Base-by-base conservation (phyloP, 495 filamentous ascomycete genomes). In the Penicillium fimorum region DNA sequence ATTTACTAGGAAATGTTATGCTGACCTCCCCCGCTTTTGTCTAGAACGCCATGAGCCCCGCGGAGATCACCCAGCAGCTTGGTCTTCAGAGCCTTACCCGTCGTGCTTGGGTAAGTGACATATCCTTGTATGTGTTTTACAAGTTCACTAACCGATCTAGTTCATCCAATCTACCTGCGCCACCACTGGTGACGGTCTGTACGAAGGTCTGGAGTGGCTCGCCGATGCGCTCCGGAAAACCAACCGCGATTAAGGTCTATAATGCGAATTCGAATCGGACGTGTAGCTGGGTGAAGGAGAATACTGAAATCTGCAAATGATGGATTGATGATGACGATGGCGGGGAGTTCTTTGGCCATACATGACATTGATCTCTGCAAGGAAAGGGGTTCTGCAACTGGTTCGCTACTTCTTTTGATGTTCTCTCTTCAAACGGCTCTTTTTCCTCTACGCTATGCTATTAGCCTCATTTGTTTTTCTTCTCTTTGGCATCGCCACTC, bases 81-180 rank as follows among this genome's bases (percentile, higher is more conserved):
- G 95, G 95, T 65, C 90, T 99, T 66, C 93, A 96, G 84, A 96
- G 91, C 77, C 81, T 99, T 82, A 90, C 91, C 79, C 90, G 95
- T 74, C 92, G 94, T 73, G 87, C 90, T 68, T 99, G 94, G 94
- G 94, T 98, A 90, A 76, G 92, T 83, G 57, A 47, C 37, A 48
- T 29, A 22, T 24, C 42, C 25, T 29, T 8, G 20, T 45, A 6
- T 20, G 42, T 48, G 9, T 40, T 40, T 20, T 29, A 29, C 18
- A 5, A 12, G 29, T 25, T 35, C 30, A 49, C 72, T 71, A 55
- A 71, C 13, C 11, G 29, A 5, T 63, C 22, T 70, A 98, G 94
- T 99, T 93, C 78, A 99, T 99, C 74, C 94, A 99, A 91, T 96
- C 95, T 47, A 97, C 94, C 69, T 97, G 95, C 80, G 94, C 94